Base-by-base conservation (phyloP, 2,329 filamentous ascomycete genomes). In the Ophiostoma pallidulum region DNA sequence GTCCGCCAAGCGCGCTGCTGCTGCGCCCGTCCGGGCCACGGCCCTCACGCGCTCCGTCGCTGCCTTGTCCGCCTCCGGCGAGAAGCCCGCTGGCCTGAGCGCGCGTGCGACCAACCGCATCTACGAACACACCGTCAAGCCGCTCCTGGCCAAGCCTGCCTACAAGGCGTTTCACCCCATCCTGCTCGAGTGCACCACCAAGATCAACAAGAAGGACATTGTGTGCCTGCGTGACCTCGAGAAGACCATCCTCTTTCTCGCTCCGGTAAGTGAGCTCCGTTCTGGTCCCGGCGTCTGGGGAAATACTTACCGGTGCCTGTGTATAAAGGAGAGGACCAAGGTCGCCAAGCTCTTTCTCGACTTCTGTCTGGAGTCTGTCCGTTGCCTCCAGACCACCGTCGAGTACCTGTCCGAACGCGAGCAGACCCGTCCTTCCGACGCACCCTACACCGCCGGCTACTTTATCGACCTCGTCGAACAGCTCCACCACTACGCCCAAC, bases 401-500 rank as follows among this genome's bases (percentile, higher is more conserved):
- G 82, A 88, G 66, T 83, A 84, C 66, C 75, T 96, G 55, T 83
- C 79, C 72, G 88, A 94, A 63, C 81, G 81, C 63, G 90, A 97
- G 65, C 86, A 91, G 69, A 82, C 83, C 56, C 80, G 87, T 64
- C 84, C 86, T 51, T 73, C 79, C 66, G 91, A 97, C 66, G 82
- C 85, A 59, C 88, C 89, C 56, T 97, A 96, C 73, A 92, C 84
- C 75, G 88, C 86, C 76, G 87, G 87, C 63, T 97, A 97, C 69
- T 96, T 96, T 64, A 84, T 96, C 69, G 91, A 97, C 71, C 81
- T 97, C 52, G 83, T 94, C 64, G 87, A 94, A 64, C 90, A 96
- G 77, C 89, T 96, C 59, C 80, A 82, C 63, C 79, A 87, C 63
- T 94, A 95, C 78, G 90, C 88, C 52, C 78, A 82, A 59, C 86